These are phyloP conservation scores for Setaria italica DNA, from an alignment of 202 grass and related monocot species.

Conservation along the genomic window DNA sequence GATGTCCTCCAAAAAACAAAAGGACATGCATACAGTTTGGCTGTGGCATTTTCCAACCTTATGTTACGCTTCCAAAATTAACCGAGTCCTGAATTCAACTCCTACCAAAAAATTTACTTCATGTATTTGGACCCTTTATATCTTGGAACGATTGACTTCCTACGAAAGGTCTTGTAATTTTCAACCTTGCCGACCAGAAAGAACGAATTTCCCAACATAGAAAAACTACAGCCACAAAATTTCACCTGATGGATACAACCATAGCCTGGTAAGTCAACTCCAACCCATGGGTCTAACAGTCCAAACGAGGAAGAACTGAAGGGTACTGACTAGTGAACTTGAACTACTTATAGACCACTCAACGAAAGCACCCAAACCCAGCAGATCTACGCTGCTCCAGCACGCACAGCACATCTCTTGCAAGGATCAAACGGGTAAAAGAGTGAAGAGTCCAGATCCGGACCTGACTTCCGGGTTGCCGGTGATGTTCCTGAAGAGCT, in stretches of 20 bases:
- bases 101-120: neutral
- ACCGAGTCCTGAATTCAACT: neutral
- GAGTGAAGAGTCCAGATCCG: slow-evolving; percentile 6
- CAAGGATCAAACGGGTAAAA: neutral
- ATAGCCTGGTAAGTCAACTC: slow-evolving; percentile 21
- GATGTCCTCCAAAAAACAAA: neutral
- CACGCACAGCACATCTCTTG: neutral
- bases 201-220: neutral
- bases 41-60: neutral
- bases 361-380: neutral
- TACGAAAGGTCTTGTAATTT: neutral
- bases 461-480: slow-evolving; percentile 91
- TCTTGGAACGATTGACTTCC: neutral
- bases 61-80: neutral
- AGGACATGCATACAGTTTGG: neutral
- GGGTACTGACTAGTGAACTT: neutral
- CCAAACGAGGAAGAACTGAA: neutral
- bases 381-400: slow-evolving; percentile 35
- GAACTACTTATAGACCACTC: neutral
- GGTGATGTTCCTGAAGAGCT: slow-evolving; percentile 72
- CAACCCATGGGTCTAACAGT: neutral
- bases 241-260: slow-evolving; percentile 17
- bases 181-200: neutral
- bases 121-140: neutral
- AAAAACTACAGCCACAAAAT: slow-evolving; percentile 1